These are phyloP conservation scores for Hypoxylon fragiforme DNA, from an alignment of 495 filamentous ascomycete genomes.

Conservation along the genomic window DNA sequence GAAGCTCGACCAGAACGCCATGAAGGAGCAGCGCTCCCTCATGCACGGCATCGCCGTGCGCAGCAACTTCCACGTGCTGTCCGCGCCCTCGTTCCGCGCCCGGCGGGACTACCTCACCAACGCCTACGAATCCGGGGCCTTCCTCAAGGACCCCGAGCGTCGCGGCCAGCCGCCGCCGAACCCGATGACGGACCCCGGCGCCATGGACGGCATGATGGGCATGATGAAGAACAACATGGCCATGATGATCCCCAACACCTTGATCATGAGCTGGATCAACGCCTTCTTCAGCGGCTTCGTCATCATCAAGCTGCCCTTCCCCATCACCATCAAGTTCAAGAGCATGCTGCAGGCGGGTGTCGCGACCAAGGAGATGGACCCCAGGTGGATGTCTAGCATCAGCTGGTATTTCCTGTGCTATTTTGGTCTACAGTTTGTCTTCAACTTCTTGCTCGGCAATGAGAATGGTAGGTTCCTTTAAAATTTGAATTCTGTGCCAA, in stretches of 20 bases:
- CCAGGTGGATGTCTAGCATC: constrained; percentile 95
- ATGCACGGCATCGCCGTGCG: constrained; percentile 85
- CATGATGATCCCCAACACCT: constrained; percentile 98
- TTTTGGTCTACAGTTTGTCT: constrained; percentile 95
- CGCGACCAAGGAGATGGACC: constrained; percentile 92
- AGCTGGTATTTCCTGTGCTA: constrained; percentile 99
- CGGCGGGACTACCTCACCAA: constrained; percentile 79
- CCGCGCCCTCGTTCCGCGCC: constrained; percentile 70
- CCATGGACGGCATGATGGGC: constrained; percentile 99
- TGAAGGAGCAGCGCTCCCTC: constrained; percentile 86
- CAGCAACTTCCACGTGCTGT: constrained; percentile 73
- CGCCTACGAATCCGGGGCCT: constrained; percentile 80
- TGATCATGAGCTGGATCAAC: constrained; percentile 99
- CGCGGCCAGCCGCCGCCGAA: constrained; percentile 87
- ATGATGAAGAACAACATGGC: constrained; percentile 99
- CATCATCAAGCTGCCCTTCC: constrained; percentile 98
- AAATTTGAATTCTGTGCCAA: neutral
- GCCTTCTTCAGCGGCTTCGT: constrained; percentile 98
- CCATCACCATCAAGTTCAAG: constrained; percentile 97
- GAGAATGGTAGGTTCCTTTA: constrained; percentile 74
- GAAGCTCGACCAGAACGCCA: constrained; percentile 70
- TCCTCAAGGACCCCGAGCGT: constrained; percentile 83
- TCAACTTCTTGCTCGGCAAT: constrained; percentile 92
- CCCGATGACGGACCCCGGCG: constrained; percentile 94
- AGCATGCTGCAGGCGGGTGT: constrained; percentile 98